Conservation (phyloP, 768 basidiomycete species). For the Trametes gibbosa region DNA sequence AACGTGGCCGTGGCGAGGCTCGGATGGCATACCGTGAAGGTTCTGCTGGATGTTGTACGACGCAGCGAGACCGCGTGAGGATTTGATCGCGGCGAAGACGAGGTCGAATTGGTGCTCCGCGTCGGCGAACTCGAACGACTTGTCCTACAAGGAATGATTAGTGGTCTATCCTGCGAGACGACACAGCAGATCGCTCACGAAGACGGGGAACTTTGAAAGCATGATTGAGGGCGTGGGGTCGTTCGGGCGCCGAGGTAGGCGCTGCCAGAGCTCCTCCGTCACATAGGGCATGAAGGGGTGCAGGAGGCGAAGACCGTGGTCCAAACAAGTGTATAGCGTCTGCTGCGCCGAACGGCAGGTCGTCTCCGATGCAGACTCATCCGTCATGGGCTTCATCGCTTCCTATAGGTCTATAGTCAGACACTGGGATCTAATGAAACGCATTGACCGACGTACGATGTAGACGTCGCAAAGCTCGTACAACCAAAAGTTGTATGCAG, state of each 20-base stretch:
- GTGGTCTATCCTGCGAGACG: neutral
- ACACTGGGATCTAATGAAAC: neutral
- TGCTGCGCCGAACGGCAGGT: slow-evolving; percentile 86
- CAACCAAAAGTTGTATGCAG: slow-evolving; percentile 92
- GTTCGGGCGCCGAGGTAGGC: slow-evolving; percentile 80
- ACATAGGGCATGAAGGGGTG: slow-evolving; percentile 99
- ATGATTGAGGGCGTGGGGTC: slow-evolving; percentile 87
- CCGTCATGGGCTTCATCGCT: slow-evolving; percentile 98
- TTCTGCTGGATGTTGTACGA: slow-evolving; percentile 86
- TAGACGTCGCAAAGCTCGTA: slow-evolving; percentile 99
- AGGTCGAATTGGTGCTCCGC: slow-evolving; percentile 86
- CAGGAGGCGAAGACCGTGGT: slow-evolving; percentile 82
- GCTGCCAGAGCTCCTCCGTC: slow-evolving; percentile 98
- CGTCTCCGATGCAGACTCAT: slow-evolving; percentile 60
- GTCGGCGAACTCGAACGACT: slow-evolving; percentile 57
- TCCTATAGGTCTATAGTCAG: slow-evolving; percentile 51
- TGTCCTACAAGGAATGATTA: slow-evolving; percentile 42
- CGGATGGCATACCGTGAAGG: slow-evolving; percentile 61
- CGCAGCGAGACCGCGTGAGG: slow-evolving; percentile 82
- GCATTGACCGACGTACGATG: slow-evolving; percentile 57
- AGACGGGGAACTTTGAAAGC: slow-evolving; percentile 79
- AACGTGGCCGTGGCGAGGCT: neutral
- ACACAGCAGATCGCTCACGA: slow-evolving; percentile 47
- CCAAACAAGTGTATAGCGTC: slow-evolving; percentile 93
- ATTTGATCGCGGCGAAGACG: slow-evolving; percentile 74